Evolutionary conservation across 352 stramenopile genomes (phyloP).

Genomic region (Globisporangium polare): DNA sequence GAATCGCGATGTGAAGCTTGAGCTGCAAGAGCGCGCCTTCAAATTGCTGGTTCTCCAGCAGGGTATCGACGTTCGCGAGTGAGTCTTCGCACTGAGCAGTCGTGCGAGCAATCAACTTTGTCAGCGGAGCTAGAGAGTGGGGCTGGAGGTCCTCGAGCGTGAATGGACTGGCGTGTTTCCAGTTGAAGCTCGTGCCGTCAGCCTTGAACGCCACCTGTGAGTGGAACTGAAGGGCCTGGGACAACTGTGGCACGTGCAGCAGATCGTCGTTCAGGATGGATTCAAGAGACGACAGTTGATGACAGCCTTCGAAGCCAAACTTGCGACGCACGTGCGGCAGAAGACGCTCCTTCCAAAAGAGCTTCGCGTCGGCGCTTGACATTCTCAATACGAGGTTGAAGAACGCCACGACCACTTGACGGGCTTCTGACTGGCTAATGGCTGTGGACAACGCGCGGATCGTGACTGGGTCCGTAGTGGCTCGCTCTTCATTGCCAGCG

Average conservation of each 20-base stretch:
- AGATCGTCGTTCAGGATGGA: conserved; percentile 33
- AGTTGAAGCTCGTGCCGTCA: conserved; percentile 34
- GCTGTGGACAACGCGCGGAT: conserved; percentile 17
- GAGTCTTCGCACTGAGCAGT: conserved; percentile 22
- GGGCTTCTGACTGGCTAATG: conserved; percentile 18
- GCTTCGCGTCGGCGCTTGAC: conserved; percentile 22
- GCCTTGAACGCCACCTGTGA: conserved; percentile 22
- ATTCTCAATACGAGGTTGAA: conserved; percentile 53
- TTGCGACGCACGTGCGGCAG: conserved; percentile 37
- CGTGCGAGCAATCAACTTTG: conserved; percentile 24
- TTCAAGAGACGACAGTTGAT: conserved; percentile 18
- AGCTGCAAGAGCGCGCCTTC: conserved; percentile 26
- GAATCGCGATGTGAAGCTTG: conserved; percentile 41
- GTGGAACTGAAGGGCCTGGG: conserved; percentile 43
- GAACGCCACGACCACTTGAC: conserved; percentile 33
- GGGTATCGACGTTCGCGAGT: conserved; percentile 20
- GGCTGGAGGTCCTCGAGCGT: conserved; percentile 17
- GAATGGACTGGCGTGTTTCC: conserved; percentile 27
- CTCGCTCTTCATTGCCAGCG: background rate
- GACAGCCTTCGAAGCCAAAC: conserved; percentile 24
- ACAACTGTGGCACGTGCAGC: conserved; percentile 50
- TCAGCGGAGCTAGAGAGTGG: conserved; percentile 9
- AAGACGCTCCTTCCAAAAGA: conserved; percentile 52
- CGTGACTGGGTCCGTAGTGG: conserved; percentile 9
- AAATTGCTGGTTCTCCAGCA: conserved; percentile 20